A percentile compares a stretch with the other conserved stretches of the same genome.
phyloP scores from a whole-genome alignment of 202 grass and related monocot species.

The Panicum hallii region DNA sequence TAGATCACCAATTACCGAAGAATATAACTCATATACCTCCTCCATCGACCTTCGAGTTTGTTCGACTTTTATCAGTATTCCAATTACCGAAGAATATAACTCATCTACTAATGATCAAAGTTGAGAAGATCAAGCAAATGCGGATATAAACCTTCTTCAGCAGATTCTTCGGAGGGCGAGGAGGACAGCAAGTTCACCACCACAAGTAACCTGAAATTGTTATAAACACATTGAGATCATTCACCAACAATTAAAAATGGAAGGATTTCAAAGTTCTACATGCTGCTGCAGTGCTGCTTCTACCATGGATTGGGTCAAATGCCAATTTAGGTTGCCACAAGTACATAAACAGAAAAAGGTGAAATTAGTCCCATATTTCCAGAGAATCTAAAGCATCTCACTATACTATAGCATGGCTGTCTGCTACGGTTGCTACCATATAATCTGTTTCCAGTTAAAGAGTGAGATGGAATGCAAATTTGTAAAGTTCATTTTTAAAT shows the following conservation, averaged over 20 bases:
- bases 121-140: no score
- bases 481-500: no score
- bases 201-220: conserved; percentile 80
- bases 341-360: neutral
- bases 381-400: conserved; percentile 14
- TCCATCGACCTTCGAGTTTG: no score
- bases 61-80: no score
- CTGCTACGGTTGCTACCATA: neutral
- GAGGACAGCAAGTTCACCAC: conserved; percentile 77
- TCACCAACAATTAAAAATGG: conserved; percentile 21
- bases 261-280: conserved; percentile 24
- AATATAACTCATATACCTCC: no score
- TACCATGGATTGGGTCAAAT: conserved; percentile 13
- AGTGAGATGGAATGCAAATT: conserved; percentile 1
- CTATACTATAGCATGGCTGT: neutral
- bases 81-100: no score
- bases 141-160: no score
- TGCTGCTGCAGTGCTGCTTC: neutral
- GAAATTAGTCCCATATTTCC: neutral
- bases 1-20: no score
- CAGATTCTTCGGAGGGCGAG: no score
- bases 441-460: neutral
- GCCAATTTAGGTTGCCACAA: conserved; percentile 1
- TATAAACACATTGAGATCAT: conserved; percentile 34
- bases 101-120: no score